Evolutionary conservation across 306 rosid genomes (phyloP).

Genomic region (Citrullus mucosospermus): DNA sequence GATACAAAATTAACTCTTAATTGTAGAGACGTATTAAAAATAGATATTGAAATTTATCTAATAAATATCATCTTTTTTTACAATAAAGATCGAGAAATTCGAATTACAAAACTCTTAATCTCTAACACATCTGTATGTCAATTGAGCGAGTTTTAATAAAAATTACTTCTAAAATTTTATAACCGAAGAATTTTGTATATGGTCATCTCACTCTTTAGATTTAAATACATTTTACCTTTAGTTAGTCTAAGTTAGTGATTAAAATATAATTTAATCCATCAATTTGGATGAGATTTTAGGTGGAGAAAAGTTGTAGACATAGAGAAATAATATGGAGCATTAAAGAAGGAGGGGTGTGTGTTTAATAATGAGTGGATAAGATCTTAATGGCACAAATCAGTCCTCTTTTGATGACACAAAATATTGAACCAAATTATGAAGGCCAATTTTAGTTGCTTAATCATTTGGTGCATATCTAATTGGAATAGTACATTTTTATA

Average conservation of each 20-base stretch:
- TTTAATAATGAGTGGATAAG: not conserved
- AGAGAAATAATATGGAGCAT: not conserved
- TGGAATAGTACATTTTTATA: not conserved
- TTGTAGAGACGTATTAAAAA: not conserved
- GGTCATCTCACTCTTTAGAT: not conserved
- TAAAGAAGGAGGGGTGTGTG: not conserved
- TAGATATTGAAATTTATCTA: too few species aligned
- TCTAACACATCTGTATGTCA: too few species aligned
- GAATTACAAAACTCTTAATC: too few species aligned
- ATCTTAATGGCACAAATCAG: not conserved
- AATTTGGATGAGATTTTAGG: not conserved
- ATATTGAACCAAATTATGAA: not conserved
- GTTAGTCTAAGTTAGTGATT: not conserved
- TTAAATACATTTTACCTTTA: not conserved
- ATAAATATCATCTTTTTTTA: too few species aligned
- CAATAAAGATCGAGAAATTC: too few species aligned
- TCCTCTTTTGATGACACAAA: not conserved
- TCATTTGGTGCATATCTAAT: not conserved
- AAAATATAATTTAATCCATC: not conserved
- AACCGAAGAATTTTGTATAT: not conserved
- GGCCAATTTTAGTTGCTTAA: not conserved
- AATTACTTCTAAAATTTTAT: not conserved
- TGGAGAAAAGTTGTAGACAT: not conserved
- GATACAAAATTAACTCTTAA: not conserved
- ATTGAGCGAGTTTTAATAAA: not conserved